Evolutionary conservation across 1,284 basidiomycete genomes (phyloP).

Genomic region (Cystobasidiaceae sp.): DNA sequence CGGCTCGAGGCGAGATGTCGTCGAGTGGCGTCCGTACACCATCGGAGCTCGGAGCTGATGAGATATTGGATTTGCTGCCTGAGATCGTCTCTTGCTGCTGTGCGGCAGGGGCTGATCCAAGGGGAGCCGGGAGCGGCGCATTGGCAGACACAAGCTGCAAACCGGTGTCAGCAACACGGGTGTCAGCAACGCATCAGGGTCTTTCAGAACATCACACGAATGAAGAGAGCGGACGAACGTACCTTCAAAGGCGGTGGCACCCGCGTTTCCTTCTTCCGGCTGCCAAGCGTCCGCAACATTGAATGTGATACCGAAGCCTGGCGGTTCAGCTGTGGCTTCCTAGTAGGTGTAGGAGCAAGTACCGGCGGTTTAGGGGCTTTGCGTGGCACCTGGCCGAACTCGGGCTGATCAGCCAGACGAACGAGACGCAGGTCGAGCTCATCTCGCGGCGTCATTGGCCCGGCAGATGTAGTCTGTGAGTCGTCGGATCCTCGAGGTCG

Average conservation of each 20-base stretch:
- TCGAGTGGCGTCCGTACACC: too few relatives aligned
- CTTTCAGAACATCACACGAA: too few relatives aligned
- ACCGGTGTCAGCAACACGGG: background rate
- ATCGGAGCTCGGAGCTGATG: too few relatives aligned
- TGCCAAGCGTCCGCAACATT: conserved; percentile 14
- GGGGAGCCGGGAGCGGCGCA: background rate
- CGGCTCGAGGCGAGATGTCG: background rate
- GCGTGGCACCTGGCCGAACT: conserved; percentile 3
- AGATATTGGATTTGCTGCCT: too few relatives aligned
- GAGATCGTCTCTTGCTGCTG: too few relatives aligned
- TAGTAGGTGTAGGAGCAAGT: background rate
- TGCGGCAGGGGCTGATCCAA: background rate
- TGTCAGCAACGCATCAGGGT: too few relatives aligned
- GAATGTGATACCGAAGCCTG: conserved; percentile 9
- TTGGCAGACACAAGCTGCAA: conserved; percentile 3
- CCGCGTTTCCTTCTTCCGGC: conserved; percentile 3
- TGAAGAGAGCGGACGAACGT: background rate
- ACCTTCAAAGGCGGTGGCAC: conserved; percentile 4
- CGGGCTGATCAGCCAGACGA: background rate
- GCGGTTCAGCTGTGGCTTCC: background rate
- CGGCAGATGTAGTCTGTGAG: conserved; percentile 20
- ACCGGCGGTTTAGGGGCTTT: conserved; percentile 21
- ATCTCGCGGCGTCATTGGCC: conserved; percentile 16
- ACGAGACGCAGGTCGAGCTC: background rate
- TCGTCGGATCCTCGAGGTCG: conserved; percentile 12